Evolutionary conservation across 495 filamentous ascomycete genomes (phyloP).

Genomic region (Podospora bellae-mahoneyi): DNA sequence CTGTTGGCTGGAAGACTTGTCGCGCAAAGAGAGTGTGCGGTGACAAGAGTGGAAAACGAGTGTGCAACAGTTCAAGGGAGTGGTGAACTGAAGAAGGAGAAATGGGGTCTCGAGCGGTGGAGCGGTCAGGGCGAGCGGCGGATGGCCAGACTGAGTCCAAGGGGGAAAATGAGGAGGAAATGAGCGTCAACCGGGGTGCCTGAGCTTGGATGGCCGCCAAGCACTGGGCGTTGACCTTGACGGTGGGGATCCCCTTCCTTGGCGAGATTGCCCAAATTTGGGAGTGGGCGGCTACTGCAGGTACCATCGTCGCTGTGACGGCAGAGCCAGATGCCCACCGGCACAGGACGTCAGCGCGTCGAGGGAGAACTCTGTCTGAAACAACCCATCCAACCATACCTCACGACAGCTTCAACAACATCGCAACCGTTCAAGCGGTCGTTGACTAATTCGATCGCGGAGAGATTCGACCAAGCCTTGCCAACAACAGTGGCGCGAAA

Average conservation of each 20-base stretch:
- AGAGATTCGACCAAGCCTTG: not conserved
- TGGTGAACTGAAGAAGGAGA: conserved; percentile 27
- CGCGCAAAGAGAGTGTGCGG: conserved; percentile 23
- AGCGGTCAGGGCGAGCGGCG: conserved; percentile 23
- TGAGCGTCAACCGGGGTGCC: conserved; percentile 32
- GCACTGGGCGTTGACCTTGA: conserved; percentile 15
- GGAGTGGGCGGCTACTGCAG: conserved; percentile 28
- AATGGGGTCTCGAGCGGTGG: conserved; percentile 26
- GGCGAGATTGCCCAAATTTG: conserved; percentile 33
- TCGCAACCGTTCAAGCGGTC: too few relatives aligned
- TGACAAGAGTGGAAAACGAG: conserved; percentile 26
- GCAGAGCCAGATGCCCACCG: not conserved
- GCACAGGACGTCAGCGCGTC: not conserved
- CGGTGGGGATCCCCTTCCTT: conserved; percentile 29
- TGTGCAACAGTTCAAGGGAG: conserved; percentile 32
- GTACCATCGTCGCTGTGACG: conserved; percentile 20
- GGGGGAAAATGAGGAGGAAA: conserved; percentile 37
- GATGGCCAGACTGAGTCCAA: conserved; percentile 16
- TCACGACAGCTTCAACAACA: too few relatives aligned
- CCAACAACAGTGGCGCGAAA: not conserved
- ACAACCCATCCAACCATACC: too few relatives aligned
- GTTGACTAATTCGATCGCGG: too few relatives aligned
- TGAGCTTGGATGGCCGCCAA: conserved; percentile 26
- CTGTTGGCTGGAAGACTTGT: conserved; percentile 45
- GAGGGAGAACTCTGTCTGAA: not conserved